These are phyloP conservation scores for Begonia peltatifolia DNA, from an alignment of 306 rosid genomes.

Conservation along the genomic window DNA sequence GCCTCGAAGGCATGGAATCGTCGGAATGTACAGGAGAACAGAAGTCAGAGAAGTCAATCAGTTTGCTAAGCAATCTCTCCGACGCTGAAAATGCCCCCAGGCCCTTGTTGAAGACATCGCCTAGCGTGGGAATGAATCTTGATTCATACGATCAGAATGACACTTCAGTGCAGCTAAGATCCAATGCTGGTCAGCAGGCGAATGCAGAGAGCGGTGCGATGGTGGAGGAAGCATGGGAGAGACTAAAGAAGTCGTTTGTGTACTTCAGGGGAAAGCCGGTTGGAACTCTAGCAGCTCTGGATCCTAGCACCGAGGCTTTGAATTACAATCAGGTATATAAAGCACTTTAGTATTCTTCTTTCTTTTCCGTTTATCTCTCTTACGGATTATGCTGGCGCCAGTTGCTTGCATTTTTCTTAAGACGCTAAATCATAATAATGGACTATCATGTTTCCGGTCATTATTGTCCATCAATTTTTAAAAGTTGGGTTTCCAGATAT, in stretches of 20 bases:
- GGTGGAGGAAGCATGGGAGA: slow-evolving; percentile 21
- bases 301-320: slow-evolving; percentile 12
- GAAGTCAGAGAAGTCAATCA: slow-evolving; percentile 1
- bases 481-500: too few relatives aligned
- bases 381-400: neutral
- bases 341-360: neutral
- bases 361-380: neutral
- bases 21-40: neutral
- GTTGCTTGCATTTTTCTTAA: neutral
- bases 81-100: neutral
- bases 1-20: neutral
- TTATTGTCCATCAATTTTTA: too few relatives aligned
- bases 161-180: neutral
- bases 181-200: neutral
- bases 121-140: slow-evolving; percentile 5
- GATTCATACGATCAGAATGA: slow-evolving; percentile 1
- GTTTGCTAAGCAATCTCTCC: neutral
- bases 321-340: slow-evolving; percentile 17
- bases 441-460: neutral
- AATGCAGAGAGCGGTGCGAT: slow-evolving; percentile 6
- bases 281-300: slow-evolving; percentile 20
- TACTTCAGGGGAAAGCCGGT: slow-evolving; percentile 10
- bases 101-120: slow-evolving; percentile 7
- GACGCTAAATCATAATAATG: neutral
- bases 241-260: slow-evolving; percentile 8